Base-by-base conservation (phyloP, 2,329 filamentous ascomycete species). In the Fusarium secorum region DNA sequence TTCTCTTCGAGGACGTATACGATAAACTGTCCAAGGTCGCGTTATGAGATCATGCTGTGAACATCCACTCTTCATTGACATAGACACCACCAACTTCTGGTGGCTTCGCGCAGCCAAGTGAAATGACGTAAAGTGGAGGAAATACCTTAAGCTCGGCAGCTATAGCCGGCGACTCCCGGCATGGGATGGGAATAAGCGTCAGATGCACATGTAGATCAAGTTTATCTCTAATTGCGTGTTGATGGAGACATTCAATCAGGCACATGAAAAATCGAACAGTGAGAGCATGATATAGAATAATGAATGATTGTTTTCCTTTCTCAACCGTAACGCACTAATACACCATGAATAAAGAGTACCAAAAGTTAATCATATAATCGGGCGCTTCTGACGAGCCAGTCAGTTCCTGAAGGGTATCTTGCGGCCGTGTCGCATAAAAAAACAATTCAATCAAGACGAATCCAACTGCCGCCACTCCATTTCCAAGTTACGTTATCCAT, bases 381-480 rank as follows among this genome's bases (percentile, higher is more conserved):
- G 70, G 46, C 38, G 42, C 24, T 48, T 68, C 66, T 57, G 49
- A 69, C 64, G 35, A 45, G 26, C 32, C 56, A 35, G 51, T 60
- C 48, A 64, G 65, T 53, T 68, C 45, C 59, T 66, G 64, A 72
- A 66, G 71, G 71, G 71, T 73, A 73, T 73, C 71, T 72, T 60
- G 60, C 65, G 61, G 71, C 71, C 71, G 71, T 73, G 52, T 72
- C 68, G 65, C 68, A 64, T 72, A 52, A 64, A 59, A 60, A 48
- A 22, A 33, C 20, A 57, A n/a, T n/a, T n/a, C n/a, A 60, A 39
- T 1, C 53, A 52, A 51, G 30, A 41, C 9, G 52, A 35, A 72
- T 14, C 41, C 35, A 38, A n/a, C 39, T 39, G 35, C 58, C 22
- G 14, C 45, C 57, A 22, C 42, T 49, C 28, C 35, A 38, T 55